A percentile compares a stretch with the other conserved stretches of the same genome.
These are phyloP conservation scores for Kwoniella shivajii DNA, from an alignment of 1,284 basidiomycete genomes.

Conservation along the genomic window DNA sequence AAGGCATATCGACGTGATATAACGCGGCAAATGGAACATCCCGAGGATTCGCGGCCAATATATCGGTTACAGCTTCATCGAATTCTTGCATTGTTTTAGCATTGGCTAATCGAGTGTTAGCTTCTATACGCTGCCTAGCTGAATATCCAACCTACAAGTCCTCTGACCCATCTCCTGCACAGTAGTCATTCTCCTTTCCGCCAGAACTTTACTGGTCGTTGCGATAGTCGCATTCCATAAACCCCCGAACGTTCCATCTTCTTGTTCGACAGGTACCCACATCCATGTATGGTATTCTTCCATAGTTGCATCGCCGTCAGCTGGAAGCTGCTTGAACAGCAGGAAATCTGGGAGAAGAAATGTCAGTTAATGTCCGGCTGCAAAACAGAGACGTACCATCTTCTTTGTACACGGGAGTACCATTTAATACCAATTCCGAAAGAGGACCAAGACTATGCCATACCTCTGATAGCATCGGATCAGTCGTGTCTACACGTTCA, in stretches of 20 bases:
- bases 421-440: slow-evolving; percentile 42
- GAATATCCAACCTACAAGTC: slow-evolving; percentile 31
- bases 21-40: slow-evolving; percentile 50
- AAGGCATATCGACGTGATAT: slow-evolving; percentile 39
- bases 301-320: slow-evolving; percentile 30
- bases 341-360: slow-evolving; percentile 32
- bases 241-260: slow-evolving; percentile 42
- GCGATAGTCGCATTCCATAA: slow-evolving; percentile 47
- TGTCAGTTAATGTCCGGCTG: slow-evolving; percentile 6
- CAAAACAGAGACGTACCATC: slow-evolving; percentile 34
- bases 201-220: slow-evolving; percentile 42
- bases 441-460: slow-evolving; percentile 47
- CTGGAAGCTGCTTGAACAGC: slow-evolving; percentile 36
- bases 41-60: slow-evolving; percentile 31
- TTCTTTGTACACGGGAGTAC: slow-evolving; percentile 45
- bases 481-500: neutral
- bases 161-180: slow-evolving; percentile 48
- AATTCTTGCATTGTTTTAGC: slow-evolving; percentile 45
- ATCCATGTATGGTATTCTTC: slow-evolving; percentile 42
- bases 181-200: slow-evolving; percentile 32
- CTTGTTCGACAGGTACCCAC: slow-evolving; percentile 47
- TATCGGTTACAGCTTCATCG: slow-evolving; percentile 42
- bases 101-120: slow-evolving; percentile 21
- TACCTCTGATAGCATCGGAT: slow-evolving; percentile 28
- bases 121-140: neutral